Conservation (phyloP, 441 rosid genomes). For the Euphorbia celastroides region DNA sequence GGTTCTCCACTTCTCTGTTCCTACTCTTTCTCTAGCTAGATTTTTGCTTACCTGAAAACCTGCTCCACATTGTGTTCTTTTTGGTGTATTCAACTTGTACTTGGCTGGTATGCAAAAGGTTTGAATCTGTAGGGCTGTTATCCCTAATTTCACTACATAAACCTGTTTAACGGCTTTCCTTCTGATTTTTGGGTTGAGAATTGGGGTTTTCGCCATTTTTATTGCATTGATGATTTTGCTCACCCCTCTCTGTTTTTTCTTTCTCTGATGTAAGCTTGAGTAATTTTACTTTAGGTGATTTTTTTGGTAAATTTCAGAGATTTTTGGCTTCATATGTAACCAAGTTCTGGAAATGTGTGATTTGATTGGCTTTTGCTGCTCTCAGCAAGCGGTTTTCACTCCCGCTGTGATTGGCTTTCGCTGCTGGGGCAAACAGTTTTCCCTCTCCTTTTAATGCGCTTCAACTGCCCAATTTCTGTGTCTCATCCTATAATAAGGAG, state of each 20-base stretch:
- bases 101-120: neutral
- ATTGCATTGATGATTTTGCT: neutral
- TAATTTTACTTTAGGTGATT: neutral
- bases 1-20: neutral
- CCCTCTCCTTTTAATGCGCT: neutral
- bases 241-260: neutral
- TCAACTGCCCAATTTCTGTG: slow-evolving; percentile 5
- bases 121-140: neutral
- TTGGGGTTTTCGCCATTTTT: neutral
- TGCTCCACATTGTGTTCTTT: neutral
- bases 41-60: neutral
- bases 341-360: slow-evolving; percentile 14
- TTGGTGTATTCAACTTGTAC: neutral
- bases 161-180: neutral
- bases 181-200: neutral
- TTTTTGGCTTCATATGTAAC: slow-evolving; percentile 19
- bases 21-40: slow-evolving; percentile 4
- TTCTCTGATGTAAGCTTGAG: too few relatives aligned
- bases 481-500: neutral
- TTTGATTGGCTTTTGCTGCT: slow-evolving; percentile 19
- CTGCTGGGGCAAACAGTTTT: too few relatives aligned
- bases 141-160: neutral
- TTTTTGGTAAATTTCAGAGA: neutral
- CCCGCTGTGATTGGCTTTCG: too few relatives aligned
- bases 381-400: neutral